Conservation (phyloP, 2,329 filamentous ascomycete genomes). For the Berkeleyomyces rouxiae region DNA sequence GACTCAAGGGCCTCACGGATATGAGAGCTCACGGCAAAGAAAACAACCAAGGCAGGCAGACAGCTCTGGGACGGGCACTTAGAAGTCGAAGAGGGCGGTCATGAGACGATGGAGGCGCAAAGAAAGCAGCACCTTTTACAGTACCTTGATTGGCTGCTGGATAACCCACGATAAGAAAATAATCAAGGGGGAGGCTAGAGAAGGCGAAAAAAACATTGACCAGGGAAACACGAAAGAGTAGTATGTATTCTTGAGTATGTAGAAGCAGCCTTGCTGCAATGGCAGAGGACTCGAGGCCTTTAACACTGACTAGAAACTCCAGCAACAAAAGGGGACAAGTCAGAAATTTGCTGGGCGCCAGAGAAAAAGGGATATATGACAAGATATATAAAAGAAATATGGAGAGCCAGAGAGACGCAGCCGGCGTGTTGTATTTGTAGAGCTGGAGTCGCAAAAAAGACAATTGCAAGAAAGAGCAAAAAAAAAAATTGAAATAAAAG, state of each 20-base stretch:
- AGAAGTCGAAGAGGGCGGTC: not conserved
- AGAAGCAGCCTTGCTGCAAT: not conserved
- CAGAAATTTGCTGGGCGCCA: not conserved
- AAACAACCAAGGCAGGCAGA: not conserved
- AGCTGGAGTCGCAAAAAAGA: not conserved
- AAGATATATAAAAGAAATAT: not conserved
- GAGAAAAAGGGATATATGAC: not conserved
- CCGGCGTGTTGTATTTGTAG: not conserved
- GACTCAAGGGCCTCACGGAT: not conserved
- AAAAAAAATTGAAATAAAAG: not conserved
- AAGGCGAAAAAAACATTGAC: not conserved
- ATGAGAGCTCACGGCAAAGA: not conserved
- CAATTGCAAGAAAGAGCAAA: not conserved
- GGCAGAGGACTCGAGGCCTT: not conserved
- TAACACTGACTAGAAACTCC: not conserved
- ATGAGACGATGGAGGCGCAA: not conserved
- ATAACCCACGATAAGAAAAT: not conserved
- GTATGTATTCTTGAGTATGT: not conserved
- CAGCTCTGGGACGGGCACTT: not conserved
- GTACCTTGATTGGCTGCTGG: not conserved
- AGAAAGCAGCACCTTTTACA: not conserved
- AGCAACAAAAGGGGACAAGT: not conserved
- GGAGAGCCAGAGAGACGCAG: conserved; percentile 1
- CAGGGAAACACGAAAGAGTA: not conserved
- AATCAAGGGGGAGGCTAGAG: not conserved